Evolutionary conservation across 2,329 filamentous ascomycete genomes (phyloP).

Genomic region (Fonsecaea nubica): DNA sequence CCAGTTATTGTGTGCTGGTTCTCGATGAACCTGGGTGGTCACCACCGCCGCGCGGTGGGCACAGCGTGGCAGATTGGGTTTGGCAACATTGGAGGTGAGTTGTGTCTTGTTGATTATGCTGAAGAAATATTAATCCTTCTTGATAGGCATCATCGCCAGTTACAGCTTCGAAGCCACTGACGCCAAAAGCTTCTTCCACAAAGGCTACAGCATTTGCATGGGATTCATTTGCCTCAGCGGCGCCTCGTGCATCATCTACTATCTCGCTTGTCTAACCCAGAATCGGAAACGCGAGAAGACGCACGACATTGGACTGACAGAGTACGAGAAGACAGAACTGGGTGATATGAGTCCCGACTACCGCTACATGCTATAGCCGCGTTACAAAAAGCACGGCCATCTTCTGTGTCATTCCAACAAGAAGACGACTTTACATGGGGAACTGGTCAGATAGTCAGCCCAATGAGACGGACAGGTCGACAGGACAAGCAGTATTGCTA

Average conservation of each 20-base stretch:
- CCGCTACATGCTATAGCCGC: constrained; percentile 37
- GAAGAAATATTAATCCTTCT: constrained; percentile 41
- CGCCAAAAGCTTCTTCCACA: constrained; percentile 39
- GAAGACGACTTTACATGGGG: too few relatives aligned
- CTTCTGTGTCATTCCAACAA: neutral
- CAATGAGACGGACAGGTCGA: neutral
- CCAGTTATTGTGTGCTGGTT: constrained; percentile 56
- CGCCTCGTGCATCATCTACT: constrained; percentile 47
- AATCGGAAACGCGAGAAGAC: constrained; percentile 50
- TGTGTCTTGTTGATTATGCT: neutral
- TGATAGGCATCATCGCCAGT: constrained; percentile 57
- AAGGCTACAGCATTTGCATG: constrained; percentile 41
- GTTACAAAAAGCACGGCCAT: neutral
- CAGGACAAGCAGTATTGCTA: neutral
- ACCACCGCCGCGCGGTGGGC: constrained; percentile 57
- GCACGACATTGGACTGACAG: constrained; percentile 37
- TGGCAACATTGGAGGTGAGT: constrained; percentile 53
- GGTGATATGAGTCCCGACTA: constrained; percentile 41
- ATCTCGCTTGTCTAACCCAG: constrained; percentile 46
- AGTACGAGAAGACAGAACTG: constrained; percentile 41
- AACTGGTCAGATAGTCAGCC: too few relatives aligned
- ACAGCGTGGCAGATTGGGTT: constrained; percentile 59
- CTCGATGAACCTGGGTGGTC: constrained; percentile 61
- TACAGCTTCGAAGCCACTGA: constrained; percentile 55
- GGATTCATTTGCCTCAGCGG: constrained; percentile 40